Conservation (phyloP, 495 filamentous ascomycete genomes). For the Geoglossum glabrum region DNA sequence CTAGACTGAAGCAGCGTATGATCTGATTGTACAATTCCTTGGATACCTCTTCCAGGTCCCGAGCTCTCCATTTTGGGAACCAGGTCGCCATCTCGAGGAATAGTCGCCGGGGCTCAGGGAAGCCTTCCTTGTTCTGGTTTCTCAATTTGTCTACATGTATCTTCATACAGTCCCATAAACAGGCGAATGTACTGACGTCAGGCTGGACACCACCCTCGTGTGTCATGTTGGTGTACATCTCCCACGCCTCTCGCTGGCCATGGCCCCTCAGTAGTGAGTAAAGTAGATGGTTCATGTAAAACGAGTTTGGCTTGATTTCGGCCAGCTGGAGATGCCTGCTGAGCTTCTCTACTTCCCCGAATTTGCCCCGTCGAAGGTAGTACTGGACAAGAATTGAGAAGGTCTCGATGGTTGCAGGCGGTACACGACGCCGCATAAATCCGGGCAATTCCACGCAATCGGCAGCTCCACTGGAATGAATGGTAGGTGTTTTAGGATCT, state of each 20-base stretch:
- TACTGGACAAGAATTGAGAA: constrained; percentile 55
- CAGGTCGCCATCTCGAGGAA: constrained; percentile 42
- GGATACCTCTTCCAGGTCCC: constrained; percentile 10
- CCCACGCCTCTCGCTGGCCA: constrained; percentile 29
- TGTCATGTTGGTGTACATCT: constrained; percentile 30
- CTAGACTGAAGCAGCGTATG: constrained; percentile 24
- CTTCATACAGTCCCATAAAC: constrained; percentile 40
- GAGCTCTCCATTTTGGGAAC: constrained; percentile 18
- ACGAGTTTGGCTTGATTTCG: constrained; percentile 42
- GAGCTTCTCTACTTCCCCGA: constrained; percentile 33
- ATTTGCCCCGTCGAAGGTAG: constrained; percentile 39
- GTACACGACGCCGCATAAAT: constrained; percentile 24
- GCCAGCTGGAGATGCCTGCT: constrained; percentile 34
- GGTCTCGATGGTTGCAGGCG: constrained; percentile 51
- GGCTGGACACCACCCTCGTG: constrained; percentile 27
- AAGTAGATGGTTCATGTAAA: constrained; percentile 58
- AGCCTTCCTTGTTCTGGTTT: constrained; percentile 18
- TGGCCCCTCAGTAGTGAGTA: constrained; percentile 34
- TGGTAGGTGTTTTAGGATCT: background rate
- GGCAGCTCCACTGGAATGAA: constrained; percentile 6
- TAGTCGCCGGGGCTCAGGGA: constrained; percentile 30
- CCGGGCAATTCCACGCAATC: constrained; percentile 13
- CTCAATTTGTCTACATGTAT: constrained; percentile 29
- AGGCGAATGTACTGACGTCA: constrained; percentile 48
- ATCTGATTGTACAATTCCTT: constrained; percentile 34